phyloP scores from a whole-genome alignment of 768 basidiomycete genomes.

The Cyclocybe cylindracea region DNA sequence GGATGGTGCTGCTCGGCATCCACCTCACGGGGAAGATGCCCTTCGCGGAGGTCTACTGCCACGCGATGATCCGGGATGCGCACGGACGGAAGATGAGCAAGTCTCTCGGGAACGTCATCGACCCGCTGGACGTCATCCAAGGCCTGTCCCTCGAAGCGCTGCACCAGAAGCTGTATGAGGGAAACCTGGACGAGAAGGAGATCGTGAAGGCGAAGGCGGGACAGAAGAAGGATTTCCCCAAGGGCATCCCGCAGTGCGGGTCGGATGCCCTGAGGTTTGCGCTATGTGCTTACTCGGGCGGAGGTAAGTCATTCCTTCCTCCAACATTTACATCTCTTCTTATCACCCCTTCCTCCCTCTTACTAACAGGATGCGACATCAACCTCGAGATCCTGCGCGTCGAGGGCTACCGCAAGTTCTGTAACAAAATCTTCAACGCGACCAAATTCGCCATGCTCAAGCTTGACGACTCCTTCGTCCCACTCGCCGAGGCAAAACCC shows the following conservation, averaged over 20 bases:
- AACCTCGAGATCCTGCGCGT: slow-evolving; percentile 95
- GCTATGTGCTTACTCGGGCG: slow-evolving; percentile 90
- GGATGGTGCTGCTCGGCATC: slow-evolving; percentile 94
- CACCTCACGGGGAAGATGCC: slow-evolving; percentile 89
- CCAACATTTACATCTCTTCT: neutral
- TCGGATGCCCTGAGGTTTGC: slow-evolving; percentile 96
- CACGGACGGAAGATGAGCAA: slow-evolving; percentile 99
- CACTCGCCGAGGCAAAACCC: slow-evolving; percentile 70
- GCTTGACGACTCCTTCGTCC: slow-evolving; percentile 82
- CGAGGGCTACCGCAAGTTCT: slow-evolving; percentile 99
- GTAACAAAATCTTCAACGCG: slow-evolving; percentile 99
- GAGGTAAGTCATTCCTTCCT: slow-evolving; percentile 48
- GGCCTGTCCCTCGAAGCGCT: slow-evolving; percentile 79
- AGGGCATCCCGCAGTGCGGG: slow-evolving; percentile 98
- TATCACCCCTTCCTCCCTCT: neutral
- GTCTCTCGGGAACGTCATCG: slow-evolving; percentile 96
- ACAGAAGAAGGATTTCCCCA: slow-evolving; percentile 99
- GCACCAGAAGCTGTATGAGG: slow-evolving; percentile 83
- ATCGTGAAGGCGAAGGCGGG: slow-evolving; percentile 88
- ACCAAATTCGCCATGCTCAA: slow-evolving; percentile 99
- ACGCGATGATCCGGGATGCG: slow-evolving; percentile 98
- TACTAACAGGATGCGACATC: slow-evolving; percentile 83
- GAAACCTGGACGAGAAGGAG: slow-evolving; percentile 93
- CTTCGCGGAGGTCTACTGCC: slow-evolving; percentile 94
- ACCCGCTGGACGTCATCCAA: slow-evolving; percentile 93